phyloP scores from a whole-genome alignment of 441 rosid species.

The Arabidopsis lyrata region DNA sequence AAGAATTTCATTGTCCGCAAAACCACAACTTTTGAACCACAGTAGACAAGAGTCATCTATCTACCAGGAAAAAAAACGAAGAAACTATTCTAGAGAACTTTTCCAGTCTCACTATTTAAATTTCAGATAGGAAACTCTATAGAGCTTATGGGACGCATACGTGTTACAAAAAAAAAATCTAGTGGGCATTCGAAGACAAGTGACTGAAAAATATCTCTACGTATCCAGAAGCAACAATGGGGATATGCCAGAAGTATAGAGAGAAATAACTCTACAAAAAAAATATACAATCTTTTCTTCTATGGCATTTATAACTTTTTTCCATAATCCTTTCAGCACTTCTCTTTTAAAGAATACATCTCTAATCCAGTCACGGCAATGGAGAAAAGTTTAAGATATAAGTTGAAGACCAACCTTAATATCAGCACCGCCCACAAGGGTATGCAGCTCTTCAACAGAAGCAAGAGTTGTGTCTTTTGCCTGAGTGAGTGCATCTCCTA shows the following conservation, averaged over 20 bases:
- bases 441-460: slow-evolving; percentile 97
- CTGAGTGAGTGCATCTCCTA: slow-evolving; percentile 85
- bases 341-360: slow-evolving; percentile 24
- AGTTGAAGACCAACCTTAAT: slow-evolving; percentile 68
- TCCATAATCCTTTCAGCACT: neutral
- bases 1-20: slow-evolving; percentile 33
- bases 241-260: slow-evolving; percentile 10
- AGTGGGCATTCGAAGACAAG: slow-evolving; percentile 5
- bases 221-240: slow-evolving; percentile 29
- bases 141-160: slow-evolving; percentile 12
- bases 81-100: slow-evolving; percentile 28
- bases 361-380: slow-evolving; percentile 8
- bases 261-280: slow-evolving; percentile 11
- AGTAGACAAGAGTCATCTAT: slow-evolving; percentile 10
- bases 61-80: slow-evolving; percentile 19
- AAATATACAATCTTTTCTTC: slow-evolving; percentile 10
- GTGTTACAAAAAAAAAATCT: slow-evolving; percentile 1
- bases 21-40: slow-evolving; percentile 32
- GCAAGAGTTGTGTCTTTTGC: slow-evolving; percentile 81
- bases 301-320: slow-evolving; percentile 13
- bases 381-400: slow-evolving; percentile 8
- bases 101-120: slow-evolving; percentile 19
- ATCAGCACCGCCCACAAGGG: slow-evolving; percentile 98
- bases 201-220: slow-evolving; percentile 25
- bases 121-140: slow-evolving; percentile 17